Evolutionary conservation across 805 yeast species (phyloP), one percentile per base, ranked within the genome.

Genomic region (Starmerella geochares): DNA sequence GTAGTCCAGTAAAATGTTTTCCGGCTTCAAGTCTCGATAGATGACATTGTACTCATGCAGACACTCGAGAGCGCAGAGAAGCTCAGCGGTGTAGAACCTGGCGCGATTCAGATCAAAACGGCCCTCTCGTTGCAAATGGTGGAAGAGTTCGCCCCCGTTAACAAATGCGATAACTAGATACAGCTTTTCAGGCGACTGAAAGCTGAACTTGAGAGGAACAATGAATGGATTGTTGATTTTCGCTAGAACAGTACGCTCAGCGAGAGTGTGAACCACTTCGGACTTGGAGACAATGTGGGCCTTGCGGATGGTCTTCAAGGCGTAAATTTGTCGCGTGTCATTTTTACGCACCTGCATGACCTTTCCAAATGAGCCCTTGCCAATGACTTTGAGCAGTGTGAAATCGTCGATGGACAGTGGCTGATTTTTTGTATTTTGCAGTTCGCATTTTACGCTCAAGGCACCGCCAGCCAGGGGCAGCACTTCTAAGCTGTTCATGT

Each of bases 261-360:
- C 97, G 45, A 92, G 69, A 0, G 98, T 92, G 67, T 92, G 98
- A 3, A 88, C 86, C 21, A 92, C 96, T 68, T 92, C 98, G 69
- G 86, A 79, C 63, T 94, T 79, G 24, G 94, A 84, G 29, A 92
- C 94, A 58, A 92, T 87, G 63, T 92, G 95, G 17, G 94, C 86
- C 65, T 92, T 92, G 59, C 97, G 75, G 55, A 92, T 79, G 0
- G 96, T 87, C 67, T 92, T 92, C 63, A 92, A 71, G 1, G 98
- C 98, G 66, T 92, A 92, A 21, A 92, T 81, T 65, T 90, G 94
- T 56, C 83, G 83, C 2, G 98, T 92, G 66, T 92, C 98, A 60
- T 85, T 86, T 68, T 92, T 92, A 55, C 87, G 80, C 37, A 92
- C 98, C 67, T 92, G 98, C 97, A 92, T 92, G 48, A 92, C 98